Evolutionary conservation across 345 rosid genomes (phyloP).

Genomic region (Punica granatum): DNA sequence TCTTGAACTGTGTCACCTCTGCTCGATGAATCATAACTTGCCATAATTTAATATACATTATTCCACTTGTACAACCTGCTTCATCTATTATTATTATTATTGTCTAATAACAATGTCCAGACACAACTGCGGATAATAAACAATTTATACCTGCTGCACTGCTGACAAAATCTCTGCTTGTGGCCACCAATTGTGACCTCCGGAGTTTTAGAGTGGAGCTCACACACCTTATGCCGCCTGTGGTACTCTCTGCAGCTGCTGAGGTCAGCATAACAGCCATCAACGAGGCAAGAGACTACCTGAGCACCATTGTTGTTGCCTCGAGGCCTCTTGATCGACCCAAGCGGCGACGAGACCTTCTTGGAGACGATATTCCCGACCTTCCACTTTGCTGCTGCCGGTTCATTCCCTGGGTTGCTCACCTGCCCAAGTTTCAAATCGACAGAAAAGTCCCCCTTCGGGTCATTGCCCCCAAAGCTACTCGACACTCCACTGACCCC

Average conservation of each 20-base stretch:
- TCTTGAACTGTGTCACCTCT: neutral
- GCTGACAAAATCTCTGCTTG: constrained; percentile 84
- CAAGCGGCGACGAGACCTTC: constrained; percentile 26
- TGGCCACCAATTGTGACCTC: constrained; percentile 55
- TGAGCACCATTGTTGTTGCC: constrained; percentile 34
- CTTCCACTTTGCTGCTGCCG: constrained; percentile 33
- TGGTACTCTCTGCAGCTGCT: constrained; percentile 69
- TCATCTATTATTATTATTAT: neutral
- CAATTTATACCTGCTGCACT: constrained; percentile 73
- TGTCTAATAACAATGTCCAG: no score
- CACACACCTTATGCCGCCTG: constrained; percentile 91
- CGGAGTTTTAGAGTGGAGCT: constrained; percentile 71
- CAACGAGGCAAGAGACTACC: constrained; percentile 55
- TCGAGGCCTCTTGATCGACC: constrained; percentile 54
- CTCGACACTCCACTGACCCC: constrained; percentile 29
- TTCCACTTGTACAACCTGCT: neutral
- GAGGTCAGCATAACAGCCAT: constrained; percentile 66
- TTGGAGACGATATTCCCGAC: constrained; percentile 24
- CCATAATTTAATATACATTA: neutral
- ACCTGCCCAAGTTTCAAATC: constrained; percentile 77
- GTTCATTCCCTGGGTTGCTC: constrained; percentile 29
- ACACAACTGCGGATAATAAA: no score
- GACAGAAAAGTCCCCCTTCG: constrained; percentile 44
- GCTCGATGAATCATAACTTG: neutral
- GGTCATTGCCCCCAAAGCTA: constrained; percentile 23